A percentile compares a stretch with the other conserved stretches of the same genome.
phyloP scores from a whole-genome alignment of 2,329 filamentous ascomycete genomes.

The Neospermospora avenae region DNA sequence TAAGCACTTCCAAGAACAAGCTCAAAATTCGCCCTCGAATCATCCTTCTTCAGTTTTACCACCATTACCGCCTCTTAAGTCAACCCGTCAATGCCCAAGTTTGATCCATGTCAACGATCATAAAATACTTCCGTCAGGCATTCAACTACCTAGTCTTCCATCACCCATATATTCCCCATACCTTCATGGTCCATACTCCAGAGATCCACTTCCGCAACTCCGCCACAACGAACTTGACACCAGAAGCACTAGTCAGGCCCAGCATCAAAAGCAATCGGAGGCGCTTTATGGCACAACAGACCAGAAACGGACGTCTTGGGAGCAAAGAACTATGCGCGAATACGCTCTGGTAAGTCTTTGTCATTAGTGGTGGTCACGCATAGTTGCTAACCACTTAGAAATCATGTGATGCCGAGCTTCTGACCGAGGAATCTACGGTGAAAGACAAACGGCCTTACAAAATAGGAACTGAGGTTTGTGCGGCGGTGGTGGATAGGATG shows the following conservation, averaged over 20 bases:
- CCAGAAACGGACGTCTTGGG: background rate
- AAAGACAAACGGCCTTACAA: slow-evolving; percentile 14
- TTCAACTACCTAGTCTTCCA: background rate
- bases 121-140: background rate
- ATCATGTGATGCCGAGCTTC: background rate
- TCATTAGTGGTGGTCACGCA: background rate
- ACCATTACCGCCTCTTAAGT: background rate
- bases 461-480: slow-evolving; percentile 9
- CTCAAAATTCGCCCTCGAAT: background rate
- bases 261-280: background rate
- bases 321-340: background rate
- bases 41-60: background rate
- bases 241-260: too few species aligned
- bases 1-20: background rate
- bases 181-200: background rate
- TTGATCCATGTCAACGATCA: background rate
- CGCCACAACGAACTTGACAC: background rate
- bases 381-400: background rate
- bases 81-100: background rate
- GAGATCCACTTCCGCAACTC: background rate
- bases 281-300: background rate
- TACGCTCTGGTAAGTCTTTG: background rate
- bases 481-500: slow-evolving; percentile 7
- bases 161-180: background rate
- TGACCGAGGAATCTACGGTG: slow-evolving; percentile 8